Evolutionary conservation across 2,329 filamentous ascomycete species (phyloP), one percentile per base, ranked within the genome.

Genomic region (Aureobasidium sp.): DNA sequence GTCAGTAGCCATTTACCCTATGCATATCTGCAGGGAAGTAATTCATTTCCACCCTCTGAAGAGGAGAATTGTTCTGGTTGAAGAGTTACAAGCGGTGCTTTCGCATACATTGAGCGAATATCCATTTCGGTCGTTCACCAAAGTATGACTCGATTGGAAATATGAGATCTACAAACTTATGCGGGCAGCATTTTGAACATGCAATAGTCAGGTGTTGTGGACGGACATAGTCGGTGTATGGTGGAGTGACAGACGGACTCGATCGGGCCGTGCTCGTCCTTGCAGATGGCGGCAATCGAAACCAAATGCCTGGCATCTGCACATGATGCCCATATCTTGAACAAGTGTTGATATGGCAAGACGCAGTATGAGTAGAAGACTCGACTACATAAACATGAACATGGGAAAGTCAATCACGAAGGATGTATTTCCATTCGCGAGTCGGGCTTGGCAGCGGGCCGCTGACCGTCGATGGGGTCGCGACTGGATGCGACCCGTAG

Each of bases 171-270:
- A 27, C 36, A 55, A 23, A 42, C 25, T n/a, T n/a, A 10, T 42
- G 11, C 18, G 43, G 38, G 36, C 53, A 42, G 8, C 25, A 56
- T 42, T 6, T 42, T 16, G 36, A 36, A 13, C 40, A 59, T 59
- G 55, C 29, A 48, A n/a, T 40, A 11, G 11, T 54, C 13, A 38
- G 55, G 15, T 33, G n/a, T 47, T 18, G 20, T 16, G 18, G 20
- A 31, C 45, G 58, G 58, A 29, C 33, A 38, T n/a, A n/a, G 15
- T 48, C 58, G 58, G 45, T 61, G n/a, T 8, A 45, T 25, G 29
- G 58, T 61, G 58, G 58, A 61, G 58, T 61, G 58, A 61, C 33
- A 20, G 33, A 56, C 25, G 53, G 53, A 23, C 25, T 56, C 33
- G 33, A 20, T 59, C 55, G 55, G 55, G 55, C 55, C 55, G 55